Evolutionary conservation across 352 stramenopile species (phyloP).

Genomic region (Pythium utonaiense): DNA sequence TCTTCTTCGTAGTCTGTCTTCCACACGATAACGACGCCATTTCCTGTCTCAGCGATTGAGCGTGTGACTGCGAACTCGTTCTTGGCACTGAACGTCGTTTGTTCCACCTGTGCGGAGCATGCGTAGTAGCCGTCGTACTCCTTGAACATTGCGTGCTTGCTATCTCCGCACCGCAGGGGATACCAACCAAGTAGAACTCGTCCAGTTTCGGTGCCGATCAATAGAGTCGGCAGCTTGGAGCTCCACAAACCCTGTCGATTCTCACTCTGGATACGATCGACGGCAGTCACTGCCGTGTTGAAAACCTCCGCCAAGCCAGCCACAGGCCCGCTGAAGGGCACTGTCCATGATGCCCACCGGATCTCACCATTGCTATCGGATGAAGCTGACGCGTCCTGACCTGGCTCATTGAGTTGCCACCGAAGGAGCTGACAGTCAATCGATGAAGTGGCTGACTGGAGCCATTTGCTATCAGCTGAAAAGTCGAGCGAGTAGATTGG

Average conservation of each 20-base stretch:
- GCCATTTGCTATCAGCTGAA: constrained; percentile 44
- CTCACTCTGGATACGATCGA: constrained; percentile 32
- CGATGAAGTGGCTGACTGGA: constrained; percentile 64
- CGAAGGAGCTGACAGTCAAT: constrained; percentile 59
- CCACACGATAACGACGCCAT: constrained; percentile 54
- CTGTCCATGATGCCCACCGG: constrained; percentile 47
- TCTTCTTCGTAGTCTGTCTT: constrained; percentile 76
- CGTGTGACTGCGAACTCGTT: constrained; percentile 61
- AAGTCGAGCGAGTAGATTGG: constrained; percentile 71
- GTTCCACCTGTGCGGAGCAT: constrained; percentile 33
- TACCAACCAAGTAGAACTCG: constrained; percentile 68
- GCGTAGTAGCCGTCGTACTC: constrained; percentile 54
- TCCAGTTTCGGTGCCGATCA: constrained; percentile 44
- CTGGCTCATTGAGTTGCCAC: constrained; percentile 41
- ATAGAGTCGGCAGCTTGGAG: constrained; percentile 45
- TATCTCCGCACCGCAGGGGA: constrained; percentile 42
- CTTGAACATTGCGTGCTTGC: constrained; percentile 40
- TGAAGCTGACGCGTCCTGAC: constrained; percentile 14
- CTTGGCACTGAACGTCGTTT: constrained; percentile 44
- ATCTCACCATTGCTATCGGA: not conserved
- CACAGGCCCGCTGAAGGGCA: constrained; percentile 51
- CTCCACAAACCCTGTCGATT: constrained; percentile 26
- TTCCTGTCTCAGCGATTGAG: constrained; percentile 30
- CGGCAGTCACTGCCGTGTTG: constrained; percentile 24
- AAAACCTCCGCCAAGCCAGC: constrained; percentile 42